Base-by-base conservation (phyloP, 768 basidiomycete species). In the Rhizopogon salebrosus region DNA sequence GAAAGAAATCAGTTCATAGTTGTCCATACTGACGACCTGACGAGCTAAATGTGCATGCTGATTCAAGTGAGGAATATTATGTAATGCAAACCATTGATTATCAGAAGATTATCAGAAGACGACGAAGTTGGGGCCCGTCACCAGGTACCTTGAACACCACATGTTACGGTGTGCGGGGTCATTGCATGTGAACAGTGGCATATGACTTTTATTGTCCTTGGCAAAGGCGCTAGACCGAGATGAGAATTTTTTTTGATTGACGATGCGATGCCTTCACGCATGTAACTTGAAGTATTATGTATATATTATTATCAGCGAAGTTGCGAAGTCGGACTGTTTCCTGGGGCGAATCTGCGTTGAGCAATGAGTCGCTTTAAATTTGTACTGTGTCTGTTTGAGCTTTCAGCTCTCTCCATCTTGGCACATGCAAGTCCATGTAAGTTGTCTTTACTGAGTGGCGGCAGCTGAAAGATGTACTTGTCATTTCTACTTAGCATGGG, bases 401-500 rank as follows among this genome's bases (percentile, higher is more conserved):
- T 38, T 38, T 20, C 37, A 38, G 18, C 37, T 1, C 18, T 20
- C 37, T 38, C 37, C 18, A 7, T 20, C 37, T 20, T 9, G 18
- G 37, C 37, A 38, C 3, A 38, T 38, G 37, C 37, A 7, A 20
- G 18, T 9, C n/a, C n/a, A n/a, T 18, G 37, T 38, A 18, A 38
- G 37, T 38, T 18, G 3, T 10, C 16, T 18, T 37, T 3, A 5
- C n/a, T 39, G 8, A 20, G 9, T 20, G 4, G n/a, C 37, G 18
- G 39, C 20, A 5, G 29, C 37, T 39, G 9, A 39, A 22, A 22
- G 10, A 6, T 22, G 1, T 39, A 4, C 18, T 3, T n/a, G n/a
- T n/a, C n/a, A 37, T 37, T 37, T 37, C 8, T 9, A 9, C 18
- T 22, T 46, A 66, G 65, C 66, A 40, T 66, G 65, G 65, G 62